A percentile compares a stretch with the other conserved stretches of the same genome.
These are phyloP conservation scores for Tillandsia fasciculata DNA, from an alignment of 176 grass and related monocot species.

Conservation along the genomic window DNA sequence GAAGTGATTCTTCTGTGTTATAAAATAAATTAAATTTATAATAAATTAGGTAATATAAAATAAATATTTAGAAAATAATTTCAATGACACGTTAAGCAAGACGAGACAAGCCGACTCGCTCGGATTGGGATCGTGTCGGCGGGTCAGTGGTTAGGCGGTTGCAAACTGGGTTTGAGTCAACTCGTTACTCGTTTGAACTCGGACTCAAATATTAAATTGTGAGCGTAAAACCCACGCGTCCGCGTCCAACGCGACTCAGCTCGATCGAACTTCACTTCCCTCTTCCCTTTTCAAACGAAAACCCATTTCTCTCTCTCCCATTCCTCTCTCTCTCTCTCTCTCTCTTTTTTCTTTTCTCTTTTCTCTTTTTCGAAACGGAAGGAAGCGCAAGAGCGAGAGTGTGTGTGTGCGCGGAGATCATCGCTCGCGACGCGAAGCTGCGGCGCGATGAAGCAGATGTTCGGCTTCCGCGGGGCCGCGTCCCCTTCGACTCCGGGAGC, in stretches of 20 bases:
- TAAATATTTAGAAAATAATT: no score
- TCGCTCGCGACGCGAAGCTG: neutral
- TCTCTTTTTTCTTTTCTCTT: neutral
- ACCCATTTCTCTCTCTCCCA: neutral
- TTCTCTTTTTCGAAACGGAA: neutral
- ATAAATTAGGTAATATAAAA: no score
- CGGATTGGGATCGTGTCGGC: no score
- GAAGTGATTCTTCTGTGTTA: no score
- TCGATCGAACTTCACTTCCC: slow-evolving; percentile 12
- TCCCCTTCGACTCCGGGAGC: neutral
- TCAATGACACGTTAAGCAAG: no score
- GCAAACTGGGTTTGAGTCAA: no score
- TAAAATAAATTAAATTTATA: no score
- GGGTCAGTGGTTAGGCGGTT: no score
- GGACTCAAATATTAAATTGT: neutral
- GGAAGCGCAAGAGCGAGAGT: no score
- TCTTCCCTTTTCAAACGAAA: slow-evolving; percentile 37
- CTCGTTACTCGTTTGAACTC: no score
- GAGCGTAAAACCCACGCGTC: neutral
- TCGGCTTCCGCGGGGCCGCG: slow-evolving; percentile 47
- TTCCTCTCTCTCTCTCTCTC: neutral
- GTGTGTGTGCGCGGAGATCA: no score
- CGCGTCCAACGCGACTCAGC: neutral
- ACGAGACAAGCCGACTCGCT: no score
- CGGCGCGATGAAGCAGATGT: slow-evolving; percentile 53